A percentile compares a stretch with the other conserved stretches of the same genome.
These are phyloP conservation scores for Acanthamoeba castellanii DNA, from an alignment of 208 protist species.

Conservation along the genomic window DNA sequence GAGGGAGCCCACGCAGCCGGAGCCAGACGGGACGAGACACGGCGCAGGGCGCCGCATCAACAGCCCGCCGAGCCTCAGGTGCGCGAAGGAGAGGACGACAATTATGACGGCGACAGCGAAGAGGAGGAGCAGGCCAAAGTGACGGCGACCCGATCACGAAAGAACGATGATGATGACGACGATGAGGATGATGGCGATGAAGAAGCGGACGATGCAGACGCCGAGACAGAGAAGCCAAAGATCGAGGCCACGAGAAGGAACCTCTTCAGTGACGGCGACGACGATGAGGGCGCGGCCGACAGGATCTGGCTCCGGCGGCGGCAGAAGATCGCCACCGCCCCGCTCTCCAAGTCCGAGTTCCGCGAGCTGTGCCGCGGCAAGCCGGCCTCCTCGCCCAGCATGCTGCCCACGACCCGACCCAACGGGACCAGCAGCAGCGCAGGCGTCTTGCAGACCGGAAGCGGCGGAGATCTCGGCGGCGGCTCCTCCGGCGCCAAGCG, in stretches of 20 bases:
- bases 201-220: neutral
- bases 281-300: too few species aligned
- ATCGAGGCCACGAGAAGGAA: too few species aligned
- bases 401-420: neutral
- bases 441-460: neutral
- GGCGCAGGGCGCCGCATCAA: too few species aligned
- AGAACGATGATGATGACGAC: too few species aligned
- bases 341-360: neutral
- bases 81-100: neutral
- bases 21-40: too few species aligned
- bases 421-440: neutral
- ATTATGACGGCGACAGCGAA: neutral
- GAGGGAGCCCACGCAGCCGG: neutral
- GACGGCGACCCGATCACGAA: too few species aligned
- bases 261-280: too few species aligned
- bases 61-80: too few species aligned
- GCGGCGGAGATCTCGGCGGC: neutral
- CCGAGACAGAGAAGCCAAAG: neutral
- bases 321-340: neutral
- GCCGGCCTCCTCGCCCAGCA: neutral
- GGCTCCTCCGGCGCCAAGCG: too few species aligned
- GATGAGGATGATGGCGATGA: too few species aligned
- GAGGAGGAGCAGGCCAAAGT: too few species aligned
- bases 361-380: neutral
- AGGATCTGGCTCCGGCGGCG: too few species aligned